phyloP scores from a whole-genome alignment of 2,329 filamentous ascomycete species.

The Metarhizium robertsii region DNA sequence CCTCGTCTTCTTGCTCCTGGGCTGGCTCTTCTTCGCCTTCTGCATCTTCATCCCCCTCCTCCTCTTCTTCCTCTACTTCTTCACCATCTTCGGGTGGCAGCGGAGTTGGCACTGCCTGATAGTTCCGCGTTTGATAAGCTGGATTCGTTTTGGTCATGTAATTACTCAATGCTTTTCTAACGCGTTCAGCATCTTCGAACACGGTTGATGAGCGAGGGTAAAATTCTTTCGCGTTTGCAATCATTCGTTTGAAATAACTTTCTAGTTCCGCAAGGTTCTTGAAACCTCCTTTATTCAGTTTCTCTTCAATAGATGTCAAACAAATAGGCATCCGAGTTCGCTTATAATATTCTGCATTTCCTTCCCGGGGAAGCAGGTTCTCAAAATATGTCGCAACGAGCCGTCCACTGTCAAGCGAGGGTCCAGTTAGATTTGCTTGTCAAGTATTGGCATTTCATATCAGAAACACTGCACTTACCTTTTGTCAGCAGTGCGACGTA shows the following conservation, averaged over 20 bases:
- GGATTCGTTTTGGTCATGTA: constrained; percentile 84
- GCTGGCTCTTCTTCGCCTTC: constrained; percentile 22
- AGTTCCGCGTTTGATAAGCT: constrained; percentile 60
- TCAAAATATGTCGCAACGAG: constrained; percentile 69
- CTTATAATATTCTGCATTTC: constrained; percentile 68
- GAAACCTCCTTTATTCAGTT: constrained; percentile 62
- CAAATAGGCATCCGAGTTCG: constrained; percentile 71
- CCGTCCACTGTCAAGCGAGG: constrained; percentile 47
- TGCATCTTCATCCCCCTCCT: constrained; percentile 18
- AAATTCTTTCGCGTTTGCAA: constrained; percentile 78
- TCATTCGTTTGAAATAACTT: constrained; percentile 79
- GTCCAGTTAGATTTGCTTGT: background rate
- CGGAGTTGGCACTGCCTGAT: constrained; percentile 65
- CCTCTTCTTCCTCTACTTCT: constrained; percentile 19
- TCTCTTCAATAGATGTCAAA: constrained; percentile 65
- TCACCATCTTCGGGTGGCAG: constrained; percentile 38
- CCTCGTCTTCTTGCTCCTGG: constrained; percentile 17
- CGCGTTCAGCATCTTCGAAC: constrained; percentile 77
- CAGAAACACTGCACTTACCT: constrained; percentile 55
- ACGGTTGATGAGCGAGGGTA: constrained; percentile 63
- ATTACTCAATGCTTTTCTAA: constrained; percentile 78
- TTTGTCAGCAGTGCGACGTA: constrained; percentile 72
- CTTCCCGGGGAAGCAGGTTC: constrained; percentile 53
- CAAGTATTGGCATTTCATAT: background rate
- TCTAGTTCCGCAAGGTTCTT: constrained; percentile 64